Evolutionary conservation across 2,329 filamentous ascomycete genomes (phyloP), one percentile per base, ranked within the genome.

Genomic region (Neobulgaria alba): DNA sequence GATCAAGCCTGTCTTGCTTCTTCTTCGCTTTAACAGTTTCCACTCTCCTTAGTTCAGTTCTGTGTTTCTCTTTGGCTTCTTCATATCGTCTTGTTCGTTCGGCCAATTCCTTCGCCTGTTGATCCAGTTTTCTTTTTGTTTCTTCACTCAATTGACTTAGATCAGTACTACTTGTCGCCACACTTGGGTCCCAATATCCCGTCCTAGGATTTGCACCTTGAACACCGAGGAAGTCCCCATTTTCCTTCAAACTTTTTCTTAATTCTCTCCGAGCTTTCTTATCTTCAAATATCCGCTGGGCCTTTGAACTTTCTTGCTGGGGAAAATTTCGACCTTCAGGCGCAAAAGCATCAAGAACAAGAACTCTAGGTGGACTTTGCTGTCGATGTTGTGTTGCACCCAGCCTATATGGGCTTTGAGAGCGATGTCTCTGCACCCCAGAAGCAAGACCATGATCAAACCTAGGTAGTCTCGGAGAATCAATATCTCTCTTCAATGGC

Each of bases 171-270:
- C 15, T 20, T 26, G 48, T 48, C 5, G 69, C 68, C 3, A 69
- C 73, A 29, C 74, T 59, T 10, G 70, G 57, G 42, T 76, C 68
- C 36, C 69, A 66, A 46, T 68, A 61, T 4, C 75, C 72, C 0
- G 75, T 77, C 31, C 65, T 60, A 0, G 75, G 75, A 50, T 79
- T 77, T 39, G 72, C 63, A 3, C 75, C 75, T 43, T 75, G 72
- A 1, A 77, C 70, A 2, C 73, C 74, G 0, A 79, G 64, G 51
- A 68, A 79, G 53, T 79, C 75, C 3, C 73, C 72, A 39, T 70
- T 75, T 39, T 69, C 65, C 45, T 69, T 72, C 39, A 77, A 61
- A 30, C 56, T 65, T 33, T 64, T 63, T 4, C 73, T 65, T 26
- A 64, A 59, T 12, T 55, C 60, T n/a, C 63, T 45, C 16, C 38